Percentiles rank a stretch among this genome's conserved stretches.
Conservation (phyloP, 1,284 basidiomycete genomes). For the Cutaneotrichosporon cyanovorans region DNA sequence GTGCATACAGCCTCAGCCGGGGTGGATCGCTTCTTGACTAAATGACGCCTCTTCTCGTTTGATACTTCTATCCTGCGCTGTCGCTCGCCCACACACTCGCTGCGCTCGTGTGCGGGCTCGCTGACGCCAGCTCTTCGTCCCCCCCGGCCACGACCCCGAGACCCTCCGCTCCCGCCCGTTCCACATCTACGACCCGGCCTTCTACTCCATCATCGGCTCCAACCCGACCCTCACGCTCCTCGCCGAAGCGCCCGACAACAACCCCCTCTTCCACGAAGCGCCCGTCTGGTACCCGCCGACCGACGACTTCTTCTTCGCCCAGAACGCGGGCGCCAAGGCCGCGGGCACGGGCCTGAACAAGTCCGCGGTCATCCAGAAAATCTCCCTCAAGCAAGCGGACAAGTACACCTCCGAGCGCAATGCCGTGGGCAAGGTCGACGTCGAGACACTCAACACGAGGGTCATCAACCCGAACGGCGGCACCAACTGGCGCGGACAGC, state of each 20-base stretch:
- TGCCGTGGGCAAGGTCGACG: conserved; percentile 48
- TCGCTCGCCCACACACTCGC: no score
- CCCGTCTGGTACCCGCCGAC: conserved; percentile 57
- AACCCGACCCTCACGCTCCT: conserved; percentile 56
- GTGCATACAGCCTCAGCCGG: no score
- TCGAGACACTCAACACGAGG: conserved; percentile 45
- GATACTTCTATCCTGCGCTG: no score
- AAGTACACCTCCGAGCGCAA: conserved; percentile 45
- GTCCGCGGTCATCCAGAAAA: conserved; percentile 48
- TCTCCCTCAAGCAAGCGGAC: conserved; percentile 30
- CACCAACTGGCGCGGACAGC: conserved; percentile 52
- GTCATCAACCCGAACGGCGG: conserved; percentile 69
- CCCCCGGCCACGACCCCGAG: conserved; percentile 24
- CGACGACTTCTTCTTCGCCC: conserved; percentile 54
- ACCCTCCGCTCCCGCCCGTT: conserved; percentile 47
- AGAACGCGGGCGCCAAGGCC: conserved; percentile 49
- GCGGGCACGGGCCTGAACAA: conserved; percentile 48
- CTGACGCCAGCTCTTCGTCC: conserved; percentile 31
- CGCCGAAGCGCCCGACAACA: conserved; percentile 47
- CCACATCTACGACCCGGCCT: conserved; percentile 59
- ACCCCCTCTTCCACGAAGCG: conserved; percentile 67
- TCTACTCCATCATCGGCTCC: conserved; percentile 56
- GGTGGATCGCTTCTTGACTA: no score
- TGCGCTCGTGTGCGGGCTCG: neutral
- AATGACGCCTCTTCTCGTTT: no score